Evolutionary conservation across 441 rosid genomes (phyloP), one percentile per base, ranked within the genome.

Genomic region (Populus hybrid): DNA sequence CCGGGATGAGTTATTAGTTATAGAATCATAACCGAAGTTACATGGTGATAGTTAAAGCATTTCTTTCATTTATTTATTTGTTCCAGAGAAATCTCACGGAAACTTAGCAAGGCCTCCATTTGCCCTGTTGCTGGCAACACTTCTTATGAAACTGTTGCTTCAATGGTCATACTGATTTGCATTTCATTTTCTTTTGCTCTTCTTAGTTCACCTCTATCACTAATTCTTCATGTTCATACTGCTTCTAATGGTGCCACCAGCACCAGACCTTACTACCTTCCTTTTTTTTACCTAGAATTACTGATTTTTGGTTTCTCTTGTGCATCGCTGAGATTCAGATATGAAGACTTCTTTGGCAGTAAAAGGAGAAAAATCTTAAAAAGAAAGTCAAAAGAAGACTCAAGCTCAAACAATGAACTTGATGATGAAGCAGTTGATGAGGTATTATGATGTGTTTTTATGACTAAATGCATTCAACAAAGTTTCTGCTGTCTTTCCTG

Each of bases 271-370:
- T 30, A 61, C 59, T 30, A 30, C 32, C 32, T 30, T 30, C 32
- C 66, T 30, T 30, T 30, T 30, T 30, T 30, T 30, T 30, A 30
- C 32, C 32, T 30, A 3, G 32, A 30, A 30, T 30, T 30, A 24
- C 42, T 24, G 61, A 77, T 59, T 70, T 6, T 26, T 68, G 77
- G 71, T 12, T 34, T 78, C 35, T 18, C 76, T 70, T 38, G 26
- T 70, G 28, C 59, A 10, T 63, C 72, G 32, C 64, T 83, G 63
- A 75, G 71, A 40, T 76, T 75, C 82, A 93, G 99, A 83, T 93
- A 93, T 78, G 88, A 86, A 82, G 99, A 93, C 77, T 95, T 92
- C 84, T 95, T 89, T 81, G 94, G 90, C 16, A 65, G 74, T 74
- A 86, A 89, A 71, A 85, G 63, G 81, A 88, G 83, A 69, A 88